Conservation (phyloP, 176 grass and related monocot genomes). For the sorghum (Sorghum bicolor) region DNA sequence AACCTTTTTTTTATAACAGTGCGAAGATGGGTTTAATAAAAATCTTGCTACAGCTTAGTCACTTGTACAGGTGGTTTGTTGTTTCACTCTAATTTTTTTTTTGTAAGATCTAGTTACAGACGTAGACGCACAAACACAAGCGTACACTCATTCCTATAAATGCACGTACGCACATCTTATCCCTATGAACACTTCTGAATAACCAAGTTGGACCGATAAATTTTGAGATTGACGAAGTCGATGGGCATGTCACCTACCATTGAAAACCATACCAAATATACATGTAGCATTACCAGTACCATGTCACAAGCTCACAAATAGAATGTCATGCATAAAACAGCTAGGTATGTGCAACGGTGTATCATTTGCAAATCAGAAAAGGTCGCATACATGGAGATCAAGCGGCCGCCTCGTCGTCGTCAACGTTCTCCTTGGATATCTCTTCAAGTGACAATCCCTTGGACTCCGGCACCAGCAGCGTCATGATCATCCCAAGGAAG, state of each 20-base stretch:
- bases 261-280: too few species aligned
- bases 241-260: too few species aligned
- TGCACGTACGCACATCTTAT: too few species aligned
- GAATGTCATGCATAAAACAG: background rate
- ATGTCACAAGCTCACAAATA: background rate
- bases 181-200: too few species aligned
- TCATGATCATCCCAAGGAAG: conserved; percentile 38
- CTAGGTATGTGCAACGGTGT: background rate
- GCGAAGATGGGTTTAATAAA: background rate
- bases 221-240: too few species aligned
- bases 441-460: conserved; percentile 62
- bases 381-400: too few species aligned
- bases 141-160: too few species aligned
- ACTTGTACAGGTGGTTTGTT: background rate
- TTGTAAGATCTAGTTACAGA: too few species aligned
- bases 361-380: background rate
- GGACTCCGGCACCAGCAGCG: conserved; percentile 48
- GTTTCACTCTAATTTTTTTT: too few species aligned
- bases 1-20: too few species aligned
- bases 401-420: conserved; percentile 11
- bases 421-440: conserved; percentile 39
- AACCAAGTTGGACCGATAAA: too few species aligned
- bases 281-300: background rate
- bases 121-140: too few species aligned
- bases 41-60: background rate